Evolutionary conservation across 139 green algal genomes (phyloP), one percentile per base, ranked within the genome.

Genomic region (Nannochloris sp.): DNA sequence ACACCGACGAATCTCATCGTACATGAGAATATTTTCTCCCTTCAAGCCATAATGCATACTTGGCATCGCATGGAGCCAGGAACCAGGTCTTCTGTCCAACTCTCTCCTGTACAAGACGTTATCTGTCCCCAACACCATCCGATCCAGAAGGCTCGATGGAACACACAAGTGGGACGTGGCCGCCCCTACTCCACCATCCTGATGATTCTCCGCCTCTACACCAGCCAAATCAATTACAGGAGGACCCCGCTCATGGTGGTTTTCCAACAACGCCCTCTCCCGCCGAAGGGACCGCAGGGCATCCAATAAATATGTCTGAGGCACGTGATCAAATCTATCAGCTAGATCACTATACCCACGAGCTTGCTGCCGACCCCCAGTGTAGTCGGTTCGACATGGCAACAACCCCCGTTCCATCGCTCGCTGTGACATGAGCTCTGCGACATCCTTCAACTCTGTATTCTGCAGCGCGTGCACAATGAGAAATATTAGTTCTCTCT

Each of bases 371-470:
- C 57, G 45, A 36, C 6, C 10, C 46, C 62, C 63, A 33, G 48
- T 62, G 1, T 84, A 53, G 50, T 83, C 74, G 16, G 64, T 64
- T 6, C 83, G 61, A 10, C 31, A 57, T 1, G 85, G 85, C 59
- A 92, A 67, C 62, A 92, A 63, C 0, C 67, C 62, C 8, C 66
- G 50, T 14, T 43, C 43, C 2, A 59, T 11, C 0, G 78, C 80
- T 17, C 82, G 55, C 29, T 59, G 37, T 48, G 82, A 64, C 2
- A 92, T 61, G 14, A 37, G 23, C 9, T 28, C 10, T 6, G 49
- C 72, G 9, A 81, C 51, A 4, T 57, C 36, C 2, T 57, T 25
- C 49, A 77, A 81, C 2, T 71, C 73, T n/a, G 70, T 69, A 6
- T 31, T 17, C 2, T 45, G 29, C 23, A 85, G 59, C 4, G 53